phyloP scores from a whole-genome alignment of 2,329 filamentous ascomycete species.

The Talaromyces funiculosus region DNA sequence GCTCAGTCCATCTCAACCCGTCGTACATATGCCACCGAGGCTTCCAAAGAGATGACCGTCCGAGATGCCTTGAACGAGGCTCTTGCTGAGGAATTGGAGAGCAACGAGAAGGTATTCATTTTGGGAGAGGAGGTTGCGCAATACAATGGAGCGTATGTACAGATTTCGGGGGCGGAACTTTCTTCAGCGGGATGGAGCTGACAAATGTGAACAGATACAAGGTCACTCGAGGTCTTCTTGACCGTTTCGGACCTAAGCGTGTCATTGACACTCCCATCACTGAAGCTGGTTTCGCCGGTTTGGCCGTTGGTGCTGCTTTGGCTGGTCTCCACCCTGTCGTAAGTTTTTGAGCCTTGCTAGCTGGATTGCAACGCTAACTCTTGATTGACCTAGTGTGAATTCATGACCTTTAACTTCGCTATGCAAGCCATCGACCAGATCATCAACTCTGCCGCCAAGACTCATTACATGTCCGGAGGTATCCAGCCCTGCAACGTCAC shows the following conservation, averaged over 20 bases:
- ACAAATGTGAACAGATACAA: constrained; percentile 64
- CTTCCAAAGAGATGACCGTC: constrained; percentile 89
- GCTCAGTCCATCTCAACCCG: constrained; percentile 42
- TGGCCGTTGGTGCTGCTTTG: constrained; percentile 90
- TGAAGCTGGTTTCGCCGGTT: constrained; percentile 88
- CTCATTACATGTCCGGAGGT: constrained; percentile 99
- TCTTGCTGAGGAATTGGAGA: constrained; percentile 92
- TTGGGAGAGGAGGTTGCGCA: constrained; percentile 98
- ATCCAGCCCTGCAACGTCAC: constrained; percentile 99
- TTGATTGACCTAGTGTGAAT: constrained; percentile 68
- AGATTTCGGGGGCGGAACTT: neutral
- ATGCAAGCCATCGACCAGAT: constrained; percentile 99
- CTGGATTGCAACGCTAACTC: neutral
- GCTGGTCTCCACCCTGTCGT: constrained; percentile 91
- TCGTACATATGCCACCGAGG: constrained; percentile 55
- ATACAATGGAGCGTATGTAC: constrained; percentile 83
- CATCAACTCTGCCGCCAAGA: constrained; percentile 98
- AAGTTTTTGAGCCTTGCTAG: constrained; percentile 40
- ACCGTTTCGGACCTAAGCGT: constrained; percentile 94
- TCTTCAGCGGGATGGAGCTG: constrained; percentile 26
- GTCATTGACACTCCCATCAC: constrained; percentile 99
- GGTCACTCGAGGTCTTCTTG: constrained; percentile 94
- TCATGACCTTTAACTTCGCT: constrained; percentile 99
- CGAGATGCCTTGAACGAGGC: constrained; percentile 97
- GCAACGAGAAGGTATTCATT: constrained; percentile 90